phyloP scores from a whole-genome alignment of 169 alveolate genomes.

The Plasmodium ovale region DNA sequence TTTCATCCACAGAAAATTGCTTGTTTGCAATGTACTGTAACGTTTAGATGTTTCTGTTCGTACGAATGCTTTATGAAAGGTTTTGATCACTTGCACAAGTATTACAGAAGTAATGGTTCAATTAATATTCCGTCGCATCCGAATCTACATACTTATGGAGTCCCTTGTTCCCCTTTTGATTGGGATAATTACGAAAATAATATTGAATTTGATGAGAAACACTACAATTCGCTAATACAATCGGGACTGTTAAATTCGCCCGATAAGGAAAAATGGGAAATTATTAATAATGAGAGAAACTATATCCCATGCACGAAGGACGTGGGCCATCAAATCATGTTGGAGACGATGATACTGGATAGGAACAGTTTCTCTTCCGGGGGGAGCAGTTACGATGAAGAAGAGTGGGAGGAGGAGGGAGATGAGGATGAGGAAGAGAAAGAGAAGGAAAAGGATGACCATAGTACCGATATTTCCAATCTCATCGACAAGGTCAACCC shows the following conservation, averaged over 20 bases:
- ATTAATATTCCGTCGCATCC: slow-evolving; percentile 83
- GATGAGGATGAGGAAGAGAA: background rate
- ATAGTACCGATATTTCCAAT: background rate
- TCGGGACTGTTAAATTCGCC: slow-evolving; percentile 80
- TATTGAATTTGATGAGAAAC: slow-evolving; percentile 83
- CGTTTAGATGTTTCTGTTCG: slow-evolving; percentile 85
- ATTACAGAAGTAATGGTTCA: slow-evolving; percentile 81
- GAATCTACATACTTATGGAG: slow-evolving; percentile 86
- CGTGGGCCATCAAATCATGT: slow-evolving; percentile 83
- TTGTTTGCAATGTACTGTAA: slow-evolving; percentile 82
- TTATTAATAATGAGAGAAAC: slow-evolving; percentile 79
- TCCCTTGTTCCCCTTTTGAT: slow-evolving; percentile 84
- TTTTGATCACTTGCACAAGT: slow-evolving; percentile 81
- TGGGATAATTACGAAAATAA: slow-evolving; percentile 81
- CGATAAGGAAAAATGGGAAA: slow-evolving; percentile 80
- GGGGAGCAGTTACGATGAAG: background rate
- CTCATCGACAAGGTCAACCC: background rate
- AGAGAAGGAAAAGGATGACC: background rate
- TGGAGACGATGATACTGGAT: slow-evolving; percentile 81
- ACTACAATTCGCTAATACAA: slow-evolving; percentile 78
- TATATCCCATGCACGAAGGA: slow-evolving; percentile 83
- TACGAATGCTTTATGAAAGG: slow-evolving; percentile 83
- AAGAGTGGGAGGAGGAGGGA: background rate
- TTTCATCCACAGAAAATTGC: slow-evolving; percentile 86
- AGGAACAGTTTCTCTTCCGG: slow-evolving; percentile 38